Conservation (phyloP, 768 basidiomycete species). For the Flagelloscypha sp. region DNA sequence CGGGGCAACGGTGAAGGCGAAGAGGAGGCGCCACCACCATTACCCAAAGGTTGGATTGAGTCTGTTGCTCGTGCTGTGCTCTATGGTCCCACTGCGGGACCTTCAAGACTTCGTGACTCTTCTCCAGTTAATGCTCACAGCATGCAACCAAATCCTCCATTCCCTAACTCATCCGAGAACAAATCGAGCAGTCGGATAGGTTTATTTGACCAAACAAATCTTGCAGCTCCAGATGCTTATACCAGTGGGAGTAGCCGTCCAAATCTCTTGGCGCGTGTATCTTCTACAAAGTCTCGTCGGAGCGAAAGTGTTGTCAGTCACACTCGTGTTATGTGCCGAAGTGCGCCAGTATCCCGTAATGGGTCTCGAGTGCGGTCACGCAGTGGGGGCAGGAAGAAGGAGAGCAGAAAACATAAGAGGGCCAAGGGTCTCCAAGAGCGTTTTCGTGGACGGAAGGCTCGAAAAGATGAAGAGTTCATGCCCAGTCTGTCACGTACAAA, state of each 20-base stretch:
- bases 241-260: conserved; percentile 18
- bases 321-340: conserved; percentile 57
- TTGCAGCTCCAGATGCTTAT: no score
- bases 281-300: conserved; percentile 24
- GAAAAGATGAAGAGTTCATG: conserved; percentile 30
- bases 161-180: no score
- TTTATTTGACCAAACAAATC: no score
- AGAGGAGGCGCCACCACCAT: conserved; percentile 35
- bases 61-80: conserved; percentile 59
- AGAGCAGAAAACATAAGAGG: conserved; percentile 17
- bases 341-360: conserved; percentile 40
- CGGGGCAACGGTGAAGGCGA: conserved; percentile 23
- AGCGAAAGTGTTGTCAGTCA: conserved; percentile 37
- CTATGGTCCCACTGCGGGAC: conserved; percentile 36
- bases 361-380: conserved; percentile 20
- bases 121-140: no score
- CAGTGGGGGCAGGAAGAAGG: conserved; percentile 12
- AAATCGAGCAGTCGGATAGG: no score
- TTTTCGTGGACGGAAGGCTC: conserved; percentile 18
- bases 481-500: conserved; percentile 56
- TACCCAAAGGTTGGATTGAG: conserved; percentile 66
- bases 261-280: conserved; percentile 27
- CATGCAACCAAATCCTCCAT: no score
- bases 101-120: conserved; percentile 1
- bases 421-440: conserved; percentile 10